Base-by-base conservation (phyloP, 129 eudicot genomes). In the Sambucus nigra region DNA sequence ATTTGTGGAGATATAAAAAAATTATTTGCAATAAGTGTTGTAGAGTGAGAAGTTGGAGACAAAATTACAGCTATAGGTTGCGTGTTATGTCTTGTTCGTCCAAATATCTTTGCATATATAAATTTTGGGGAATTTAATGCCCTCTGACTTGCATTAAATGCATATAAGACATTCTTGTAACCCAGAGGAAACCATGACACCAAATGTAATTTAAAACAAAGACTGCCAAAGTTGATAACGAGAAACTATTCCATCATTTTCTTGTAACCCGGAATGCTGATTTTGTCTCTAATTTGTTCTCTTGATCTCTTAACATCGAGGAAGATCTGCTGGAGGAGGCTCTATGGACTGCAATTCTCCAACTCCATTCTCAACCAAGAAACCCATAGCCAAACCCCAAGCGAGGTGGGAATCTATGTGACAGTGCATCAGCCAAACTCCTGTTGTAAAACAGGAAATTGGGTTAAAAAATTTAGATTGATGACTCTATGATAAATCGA, bases 351-450 rank as follows among this genome's bases (percentile, higher is more conserved):
- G 78, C 7, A 51, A 59, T 26, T 64, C 60, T 35, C 81, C 81
- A 32, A 71, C 67, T 35, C 88, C 88, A n/a, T 73, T 67, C 44
- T 76, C 73, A 25, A 76, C 88, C 20, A 76, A 20, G 70, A 80
- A 80, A 5, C 66, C 44, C 83, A 69, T 76, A 23, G 50, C 88
- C 44, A 76, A 59, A 44, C 88, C 78, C 88, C 83, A 80, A 10
- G 75, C 56, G 5, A 80, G 65, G 72, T 76, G 83, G 32, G 73
- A 40, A 57, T 80, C 83, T 10, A 72, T 67, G 73, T 80, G 88
- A 31, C 88, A 80, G 41, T 80, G 88, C 83, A 76, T 71, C 64
- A 80, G 65, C 83, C 88, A 76, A n/a, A 80, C 77, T 53, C 88
- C 83, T 76, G 73, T 66, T 57, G 4, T 22, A 55, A 26, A 18